Percentiles rank a stretch among this genome's conserved stretches.
phyloP scores from a whole-genome alignment of 2,329 filamentous ascomycete genomes.

The Aspergillus sclerotialis region DNA sequence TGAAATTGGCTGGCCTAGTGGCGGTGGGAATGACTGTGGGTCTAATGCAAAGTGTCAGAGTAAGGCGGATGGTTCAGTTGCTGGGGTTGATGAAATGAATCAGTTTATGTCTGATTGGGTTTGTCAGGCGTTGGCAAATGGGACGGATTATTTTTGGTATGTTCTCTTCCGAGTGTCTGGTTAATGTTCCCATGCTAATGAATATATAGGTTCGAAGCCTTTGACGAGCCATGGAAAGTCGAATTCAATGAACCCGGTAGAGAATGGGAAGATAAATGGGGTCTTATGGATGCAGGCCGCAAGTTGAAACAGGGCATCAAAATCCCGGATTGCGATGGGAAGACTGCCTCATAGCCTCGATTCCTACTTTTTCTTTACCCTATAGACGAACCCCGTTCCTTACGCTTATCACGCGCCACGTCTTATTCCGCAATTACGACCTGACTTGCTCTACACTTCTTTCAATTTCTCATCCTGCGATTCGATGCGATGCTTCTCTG shows the following conservation, averaged over 20 bases:
- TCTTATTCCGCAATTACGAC: no score
- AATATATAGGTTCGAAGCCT: slow-evolving; percentile 85
- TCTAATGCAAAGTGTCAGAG: slow-evolving; percentile 49
- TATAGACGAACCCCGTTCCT: no score
- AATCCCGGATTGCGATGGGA: slow-evolving; percentile 80
- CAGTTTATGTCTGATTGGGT: slow-evolving; percentile 81
- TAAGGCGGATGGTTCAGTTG: slow-evolving; percentile 58
- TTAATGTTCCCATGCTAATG: slow-evolving; percentile 9
- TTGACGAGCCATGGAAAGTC: slow-evolving; percentile 94
- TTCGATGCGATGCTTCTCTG: no score
- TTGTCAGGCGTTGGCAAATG: slow-evolving; percentile 69
- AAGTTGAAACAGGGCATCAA: slow-evolving; percentile 76
- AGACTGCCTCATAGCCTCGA: slow-evolving; percentile 54
- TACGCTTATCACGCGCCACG: no score
- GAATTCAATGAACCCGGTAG: slow-evolving; percentile 59
- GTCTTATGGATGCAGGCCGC: slow-evolving; percentile 76
- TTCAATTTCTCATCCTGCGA: no score
- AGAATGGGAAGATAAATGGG: slow-evolving; percentile 95
- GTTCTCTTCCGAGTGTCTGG: slow-evolving; percentile 14
- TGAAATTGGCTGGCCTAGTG: slow-evolving; percentile 86
- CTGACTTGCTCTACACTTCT: no score
- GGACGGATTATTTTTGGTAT: slow-evolving; percentile 89
- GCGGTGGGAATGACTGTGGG: slow-evolving; percentile 74
- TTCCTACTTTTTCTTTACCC: no score
- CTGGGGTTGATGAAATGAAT: slow-evolving; percentile 74